Evolutionary conservation across 345 rosid genomes (phyloP), one percentile per base, ranked within the genome.

Genomic region (Mallotus nudiflorus): DNA sequence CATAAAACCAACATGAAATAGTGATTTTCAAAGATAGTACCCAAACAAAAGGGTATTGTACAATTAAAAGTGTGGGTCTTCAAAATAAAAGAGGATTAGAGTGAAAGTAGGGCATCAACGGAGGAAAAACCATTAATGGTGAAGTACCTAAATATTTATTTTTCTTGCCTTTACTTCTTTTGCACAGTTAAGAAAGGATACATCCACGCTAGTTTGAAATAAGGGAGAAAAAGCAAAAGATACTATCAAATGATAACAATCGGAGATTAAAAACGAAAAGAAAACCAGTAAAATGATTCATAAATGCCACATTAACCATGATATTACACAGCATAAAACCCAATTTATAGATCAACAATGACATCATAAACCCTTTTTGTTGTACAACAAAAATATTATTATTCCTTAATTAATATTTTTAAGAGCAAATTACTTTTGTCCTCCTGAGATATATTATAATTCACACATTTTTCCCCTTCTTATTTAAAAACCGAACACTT

Each of bases 261-360:
- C 3, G 6, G 4, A 33, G 37, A n/a, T n/a, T n/a, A n/a, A 6
- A 33, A 33, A 33, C 6, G n/a, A n/a, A n/a, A n/a, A n/a, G 3
- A 33, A 6, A 33, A 33, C 3, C 37, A 2, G 6, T 6, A 2
- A 6, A 3, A 33, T 33, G 37, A 33, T 33, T 33, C 37, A 33
- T 33, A 33, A 33, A 33, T 33, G 6, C 4, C 37, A 5, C 4
- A 3, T 22, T 3, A 44, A 12, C 54, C 31, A 31, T 20, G 46
- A 3, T 24, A 61, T 37, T 22, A 39, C 29, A 60, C 6, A 62
- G 45, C 27, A 22, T 13, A 18, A 42, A 42, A 5, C 6, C 57
- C 67, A 27, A 37, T 60, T 70, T 70, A 70, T 66, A 70, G 49
- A 22, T 48, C 73, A 49, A 22, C 19, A 16, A 35, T 22, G 40